A percentile compares a stretch with the other conserved stretches of the same genome.
Evolutionary conservation across 1,139 yeast species (phyloP).

Genomic region (Blastobotrys indianensis): DNA sequence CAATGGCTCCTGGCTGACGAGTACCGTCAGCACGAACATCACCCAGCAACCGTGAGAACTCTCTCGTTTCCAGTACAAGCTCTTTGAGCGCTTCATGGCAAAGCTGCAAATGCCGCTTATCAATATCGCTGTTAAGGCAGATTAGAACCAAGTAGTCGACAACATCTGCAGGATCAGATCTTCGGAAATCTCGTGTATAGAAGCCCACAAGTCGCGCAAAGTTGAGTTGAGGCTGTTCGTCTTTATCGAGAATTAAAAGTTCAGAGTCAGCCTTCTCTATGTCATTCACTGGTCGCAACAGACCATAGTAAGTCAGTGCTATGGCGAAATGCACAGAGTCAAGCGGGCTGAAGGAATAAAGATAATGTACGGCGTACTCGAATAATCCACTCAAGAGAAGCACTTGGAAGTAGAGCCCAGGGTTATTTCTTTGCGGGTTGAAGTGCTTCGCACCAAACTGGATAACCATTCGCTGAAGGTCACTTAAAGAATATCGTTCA

Average conservation of each 20-base stretch:
- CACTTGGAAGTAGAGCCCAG: slow-evolving; percentile 66
- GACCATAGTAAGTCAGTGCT: slow-evolving; percentile 69
- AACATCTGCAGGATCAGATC: slow-evolving; percentile 84
- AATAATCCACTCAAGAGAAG: slow-evolving; percentile 72
- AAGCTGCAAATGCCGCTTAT: slow-evolving; percentile 37
- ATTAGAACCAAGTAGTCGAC: slow-evolving; percentile 78
- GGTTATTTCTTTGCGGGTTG: slow-evolving; percentile 56
- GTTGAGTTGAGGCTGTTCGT: slow-evolving; percentile 29
- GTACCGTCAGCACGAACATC: slow-evolving; percentile 71
- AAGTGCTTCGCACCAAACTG: slow-evolving; percentile 73
- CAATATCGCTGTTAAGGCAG: slow-evolving; percentile 43
- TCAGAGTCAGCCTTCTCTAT: slow-evolving; percentile 13
- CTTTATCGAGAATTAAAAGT: slow-evolving; percentile 25
- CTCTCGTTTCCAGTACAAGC: slow-evolving; percentile 79
- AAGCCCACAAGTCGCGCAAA: slow-evolving; percentile 37
- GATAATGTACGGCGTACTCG: slow-evolving; percentile 72
- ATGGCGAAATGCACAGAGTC: slow-evolving; percentile 91
- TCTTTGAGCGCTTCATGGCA: slow-evolving; percentile 82
- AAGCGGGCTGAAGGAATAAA: slow-evolving; percentile 62
- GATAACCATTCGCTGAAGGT: slow-evolving; percentile 66
- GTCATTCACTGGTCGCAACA: slow-evolving; percentile 47
- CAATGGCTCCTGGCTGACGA: slow-evolving; percentile 79
- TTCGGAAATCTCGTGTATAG: slow-evolving; percentile 72
- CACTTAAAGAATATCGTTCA: slow-evolving; percentile 66
- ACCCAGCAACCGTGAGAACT: slow-evolving; percentile 75